A percentile compares a stretch with the other conserved stretches of the same genome.
Conservation (phyloP, 2,329 filamentous ascomycete genomes). For the Apiospora phragmitis region DNA sequence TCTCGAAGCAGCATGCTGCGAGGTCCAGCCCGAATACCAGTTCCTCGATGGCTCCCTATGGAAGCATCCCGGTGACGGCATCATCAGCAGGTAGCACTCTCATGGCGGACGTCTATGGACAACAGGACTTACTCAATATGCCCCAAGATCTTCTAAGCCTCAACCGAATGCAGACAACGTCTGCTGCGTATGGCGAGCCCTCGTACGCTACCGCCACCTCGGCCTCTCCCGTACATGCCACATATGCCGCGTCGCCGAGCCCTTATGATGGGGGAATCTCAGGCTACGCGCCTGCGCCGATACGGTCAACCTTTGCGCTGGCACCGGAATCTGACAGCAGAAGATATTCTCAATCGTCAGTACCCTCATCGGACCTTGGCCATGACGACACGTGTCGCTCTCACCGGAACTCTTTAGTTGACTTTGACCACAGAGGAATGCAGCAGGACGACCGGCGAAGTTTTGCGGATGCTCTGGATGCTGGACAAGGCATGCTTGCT, state of each 20-base stretch:
- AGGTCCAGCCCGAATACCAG: conserved; percentile 59
- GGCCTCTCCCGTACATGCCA: conserved; percentile 64
- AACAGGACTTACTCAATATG: conserved; percentile 68
- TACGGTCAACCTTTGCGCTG: conserved; percentile 60
- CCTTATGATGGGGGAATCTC: conserved; percentile 68
- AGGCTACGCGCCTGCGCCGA: conserved; percentile 69
- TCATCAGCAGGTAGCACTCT: conserved; percentile 73
- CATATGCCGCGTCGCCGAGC: conserved; percentile 67
- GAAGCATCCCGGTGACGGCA: conserved; percentile 70
- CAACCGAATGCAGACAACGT: conserved; percentile 62
- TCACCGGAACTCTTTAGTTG: conserved; percentile 64
- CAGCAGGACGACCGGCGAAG: conserved; percentile 61
- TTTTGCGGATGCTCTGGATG: conserved; percentile 88
- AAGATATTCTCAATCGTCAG: conserved; percentile 85
- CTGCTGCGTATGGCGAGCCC: conserved; percentile 70
- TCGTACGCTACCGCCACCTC: conserved; percentile 66
- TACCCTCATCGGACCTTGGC: conserved; percentile 54
- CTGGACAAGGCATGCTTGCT: conserved; percentile 90
- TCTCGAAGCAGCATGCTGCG: conserved; percentile 58
- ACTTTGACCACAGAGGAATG: conserved; percentile 61
- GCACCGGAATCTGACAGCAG: conserved; percentile 58
- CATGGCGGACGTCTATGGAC: conserved; percentile 56
- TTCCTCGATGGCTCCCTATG: conserved; percentile 69
- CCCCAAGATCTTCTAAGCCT: conserved; percentile 73
- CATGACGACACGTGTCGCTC: conserved; percentile 36